Conservation (phyloP, 2,329 filamentous ascomycete species). For the Aspergillus intermedius region DNA sequence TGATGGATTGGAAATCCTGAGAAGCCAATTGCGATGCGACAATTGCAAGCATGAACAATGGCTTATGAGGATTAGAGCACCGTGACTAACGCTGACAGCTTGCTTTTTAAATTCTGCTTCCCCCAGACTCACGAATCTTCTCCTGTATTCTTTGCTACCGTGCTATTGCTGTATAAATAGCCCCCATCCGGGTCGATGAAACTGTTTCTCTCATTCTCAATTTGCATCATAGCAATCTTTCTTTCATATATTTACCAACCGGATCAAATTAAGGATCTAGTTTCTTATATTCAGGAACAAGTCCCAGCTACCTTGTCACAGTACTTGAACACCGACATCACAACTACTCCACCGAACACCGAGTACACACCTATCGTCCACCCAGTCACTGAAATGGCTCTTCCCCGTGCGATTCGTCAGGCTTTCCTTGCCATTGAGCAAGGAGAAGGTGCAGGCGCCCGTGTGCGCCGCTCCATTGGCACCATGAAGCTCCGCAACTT, state of each 20-base stretch:
- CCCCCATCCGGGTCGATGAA: conserved; percentile 23
- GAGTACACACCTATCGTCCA: conserved; percentile 6
- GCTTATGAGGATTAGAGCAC: conserved; percentile 14
- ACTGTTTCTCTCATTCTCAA: conserved; percentile 29
- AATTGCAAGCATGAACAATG: not conserved
- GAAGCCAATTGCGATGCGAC: too few species aligned
- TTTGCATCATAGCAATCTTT: conserved; percentile 31
- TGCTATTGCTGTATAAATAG: conserved; percentile 24
- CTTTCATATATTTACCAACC: conserved; percentile 16
- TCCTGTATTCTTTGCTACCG: conserved; percentile 13
- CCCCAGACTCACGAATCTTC: conserved; percentile 13
- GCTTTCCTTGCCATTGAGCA: conserved; percentile 80
- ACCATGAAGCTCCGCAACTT: conserved; percentile 78
- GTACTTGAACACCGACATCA: conserved; percentile 7
- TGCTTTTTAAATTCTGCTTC: conserved; percentile 1
- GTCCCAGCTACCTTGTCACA: conserved; percentile 11
- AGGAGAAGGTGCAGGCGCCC: conserved; percentile 78
- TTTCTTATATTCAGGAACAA: conserved; percentile 14
- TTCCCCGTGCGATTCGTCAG: conserved; percentile 70
- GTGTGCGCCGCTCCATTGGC: conserved; percentile 80
- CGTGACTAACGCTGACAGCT: conserved; percentile 22
- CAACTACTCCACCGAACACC: conserved; percentile 2
- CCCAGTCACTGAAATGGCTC: conserved; percentile 52
- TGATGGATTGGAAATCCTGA: not conserved
- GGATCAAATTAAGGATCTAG: conserved; percentile 14